Base-by-base conservation (phyloP, 2,329 filamentous ascomycete species). In the Sporothrix sp. region DNA sequence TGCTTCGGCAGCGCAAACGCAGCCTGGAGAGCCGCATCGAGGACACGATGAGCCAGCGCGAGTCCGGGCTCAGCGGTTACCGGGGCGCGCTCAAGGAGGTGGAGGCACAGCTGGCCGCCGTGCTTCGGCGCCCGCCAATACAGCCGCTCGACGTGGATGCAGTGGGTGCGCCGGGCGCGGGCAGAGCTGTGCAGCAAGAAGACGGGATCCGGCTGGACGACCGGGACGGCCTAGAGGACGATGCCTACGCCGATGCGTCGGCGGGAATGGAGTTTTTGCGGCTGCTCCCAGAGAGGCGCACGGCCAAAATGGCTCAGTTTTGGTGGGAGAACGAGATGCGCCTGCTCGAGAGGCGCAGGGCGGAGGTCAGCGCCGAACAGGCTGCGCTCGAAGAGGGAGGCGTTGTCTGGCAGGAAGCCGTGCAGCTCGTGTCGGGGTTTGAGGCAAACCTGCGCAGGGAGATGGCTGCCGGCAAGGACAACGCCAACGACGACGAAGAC, bases 21-120 rank as follows among this genome's bases (percentile, higher is more conserved):
- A 75, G 73, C 61, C 64, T 89, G 0, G 66, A 76, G 54, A 72
- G 73, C 3, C 73, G 78, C 59, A 78, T 87, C 40, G 71, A 76
- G 7, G 79, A 83, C 50, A 73, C 80, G 1, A 74, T 75, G 55
- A 88, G 82, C 57, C 73, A 74, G 49, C 71, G 82, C 33, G 84
- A 88, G 61, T 81, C 84, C 2, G 80, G 79, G n/a, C 63, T 88
- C 13, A 85, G 82, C 50, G 82, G 83, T 0, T 89, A 87, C 62
- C 78, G 74, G 18, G 77, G 81, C 1, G 82, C 83, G 4, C 66
- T 87, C 32, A 76, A 71, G 50, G 76, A 86, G 49, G 73, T 86
- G 6, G 82, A 89, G 54, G 69, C 68, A 13, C 77, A 85, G 50
- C 71, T 87, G 6, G 66, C 68, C 5, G 68, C 67, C 4, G 75